Conservation (phyloP, 441 rosid species). For the Flueggea neowawraea region DNA sequence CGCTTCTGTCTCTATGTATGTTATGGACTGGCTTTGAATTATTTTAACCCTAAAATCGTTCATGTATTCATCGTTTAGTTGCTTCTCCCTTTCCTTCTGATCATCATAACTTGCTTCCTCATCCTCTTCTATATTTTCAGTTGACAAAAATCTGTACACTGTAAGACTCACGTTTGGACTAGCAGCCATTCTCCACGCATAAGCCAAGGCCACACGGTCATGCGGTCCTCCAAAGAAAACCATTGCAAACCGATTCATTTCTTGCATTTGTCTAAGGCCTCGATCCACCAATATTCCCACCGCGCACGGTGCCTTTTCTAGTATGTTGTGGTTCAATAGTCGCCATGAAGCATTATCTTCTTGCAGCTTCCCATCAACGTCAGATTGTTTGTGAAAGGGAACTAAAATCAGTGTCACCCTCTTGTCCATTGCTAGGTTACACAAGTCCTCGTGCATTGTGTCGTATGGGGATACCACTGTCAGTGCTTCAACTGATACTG, state of each 20-base stretch:
- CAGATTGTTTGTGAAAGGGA: slow-evolving; percentile 41
- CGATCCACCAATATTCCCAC: slow-evolving; percentile 53
- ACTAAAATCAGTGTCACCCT: slow-evolving; percentile 29
- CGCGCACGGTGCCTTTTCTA: slow-evolving; percentile 37
- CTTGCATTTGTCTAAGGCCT: slow-evolving; percentile 21
- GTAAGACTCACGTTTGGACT: neutral
- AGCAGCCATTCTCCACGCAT: neutral
- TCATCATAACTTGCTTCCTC: no score
- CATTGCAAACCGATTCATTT: slow-evolving; percentile 22
- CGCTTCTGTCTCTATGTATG: slow-evolving; percentile 25
- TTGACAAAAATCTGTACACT: slow-evolving; percentile 28
- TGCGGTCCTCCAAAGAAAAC: slow-evolving; percentile 13
- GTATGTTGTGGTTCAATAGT: slow-evolving; percentile 33
- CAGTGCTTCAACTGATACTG: slow-evolving; percentile 33
- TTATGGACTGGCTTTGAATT: slow-evolving; percentile 22
- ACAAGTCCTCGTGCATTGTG: slow-evolving; percentile 52
- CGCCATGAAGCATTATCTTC: slow-evolving; percentile 31
- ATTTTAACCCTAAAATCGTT: slow-evolving; percentile 35
- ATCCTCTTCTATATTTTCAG: neutral
- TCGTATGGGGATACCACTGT: slow-evolving; percentile 51
- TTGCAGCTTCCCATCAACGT: slow-evolving; percentile 19
- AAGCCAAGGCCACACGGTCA: slow-evolving; percentile 1
- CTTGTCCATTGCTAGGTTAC: slow-evolving; percentile 40
- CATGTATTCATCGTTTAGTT: slow-evolving; percentile 29
- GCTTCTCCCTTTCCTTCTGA: slow-evolving; percentile 3